Evolutionary conservation across 2,329 filamentous ascomycete species (phyloP), one percentile per base, ranked within the genome.

Genomic region (Colletotrichum phormii): DNA sequence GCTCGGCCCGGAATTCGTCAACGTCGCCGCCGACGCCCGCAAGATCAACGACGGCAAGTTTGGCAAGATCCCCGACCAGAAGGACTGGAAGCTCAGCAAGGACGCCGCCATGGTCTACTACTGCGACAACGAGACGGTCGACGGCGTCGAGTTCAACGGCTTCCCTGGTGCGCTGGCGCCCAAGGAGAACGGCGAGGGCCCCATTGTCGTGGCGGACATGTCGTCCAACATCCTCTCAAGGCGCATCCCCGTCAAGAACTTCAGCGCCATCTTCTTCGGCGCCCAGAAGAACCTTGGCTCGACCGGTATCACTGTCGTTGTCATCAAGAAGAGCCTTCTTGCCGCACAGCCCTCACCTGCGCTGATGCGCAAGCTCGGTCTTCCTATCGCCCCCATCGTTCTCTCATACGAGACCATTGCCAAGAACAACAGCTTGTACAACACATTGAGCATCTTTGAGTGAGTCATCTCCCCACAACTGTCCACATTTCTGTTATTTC

Each of bases 361-460:
- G 5, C 85, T 97, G 60, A 85, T 98, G 79, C 89, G 95, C 72
- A 87, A 91, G 72, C 89, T 98, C 11, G 91, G 90, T 24, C 86
- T 97, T n/a, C 91, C 94, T 1, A 89, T 97, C 53, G 91, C 92
- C 0, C 95, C 96, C 2, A 89, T 94, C 22, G 89, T 98, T 55
- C 86, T 98, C 60, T 90, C 94, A 75, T 98, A 96, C 80, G 92
- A 95, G 74, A 95, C 90, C 0, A 93, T 97, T 76, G 92, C 94
- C 53, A 97, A 97, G 87, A 97, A 97, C 85, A 97, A 97, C 85
- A 97, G 93, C 77, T 88, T 98, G 33, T 98, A 98, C 86, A 98
- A 98, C 84, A 98, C 96, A 0, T 86, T 98, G 12, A 95, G 94
- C 78, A 97, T 98, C 79, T 98, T 98, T 79, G 95, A 90, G 89